Evolutionary conservation across 257 asterid species (phyloP).

Genomic region (Euphrasia confusa): DNA sequence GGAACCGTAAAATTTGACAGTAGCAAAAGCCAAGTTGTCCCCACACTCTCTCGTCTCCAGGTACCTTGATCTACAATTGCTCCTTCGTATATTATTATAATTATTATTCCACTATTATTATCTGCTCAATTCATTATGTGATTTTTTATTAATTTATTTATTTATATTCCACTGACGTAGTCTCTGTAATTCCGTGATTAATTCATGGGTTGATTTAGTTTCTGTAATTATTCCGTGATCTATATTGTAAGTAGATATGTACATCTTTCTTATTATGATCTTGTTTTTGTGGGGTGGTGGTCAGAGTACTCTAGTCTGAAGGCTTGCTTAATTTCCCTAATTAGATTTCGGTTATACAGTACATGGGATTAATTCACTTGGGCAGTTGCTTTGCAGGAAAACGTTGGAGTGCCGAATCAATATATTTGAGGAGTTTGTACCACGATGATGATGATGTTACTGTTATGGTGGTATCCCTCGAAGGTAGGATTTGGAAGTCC

Average conservation of each 20-base stretch:
- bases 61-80: neutral
- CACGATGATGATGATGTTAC: constrained; percentile 68
- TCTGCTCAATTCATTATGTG: too few relatives aligned
- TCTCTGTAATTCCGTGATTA: neutral
- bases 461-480: constrained; percentile 96
- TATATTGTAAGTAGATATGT: neutral
- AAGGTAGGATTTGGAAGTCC: constrained; percentile 96
- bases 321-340: neutral
- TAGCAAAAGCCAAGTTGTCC: constrained; percentile 1
- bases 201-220: neutral
- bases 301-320: neutral
- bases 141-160: too few relatives aligned
- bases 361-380: too few relatives aligned
- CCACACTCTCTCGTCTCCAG: neutral
- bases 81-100: neutral
- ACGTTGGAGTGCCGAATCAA: neutral
- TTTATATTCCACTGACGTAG: neutral
- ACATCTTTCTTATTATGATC: neutral
- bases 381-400: neutral
- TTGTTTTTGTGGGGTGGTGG: neutral
- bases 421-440: neutral
- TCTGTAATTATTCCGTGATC: neutral
- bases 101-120: too few relatives aligned
- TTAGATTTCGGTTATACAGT: neutral
- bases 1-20: too few relatives aligned